Conservation (phyloP, 768 basidiomycete genomes). For the Phallus indusiatus region DNA sequence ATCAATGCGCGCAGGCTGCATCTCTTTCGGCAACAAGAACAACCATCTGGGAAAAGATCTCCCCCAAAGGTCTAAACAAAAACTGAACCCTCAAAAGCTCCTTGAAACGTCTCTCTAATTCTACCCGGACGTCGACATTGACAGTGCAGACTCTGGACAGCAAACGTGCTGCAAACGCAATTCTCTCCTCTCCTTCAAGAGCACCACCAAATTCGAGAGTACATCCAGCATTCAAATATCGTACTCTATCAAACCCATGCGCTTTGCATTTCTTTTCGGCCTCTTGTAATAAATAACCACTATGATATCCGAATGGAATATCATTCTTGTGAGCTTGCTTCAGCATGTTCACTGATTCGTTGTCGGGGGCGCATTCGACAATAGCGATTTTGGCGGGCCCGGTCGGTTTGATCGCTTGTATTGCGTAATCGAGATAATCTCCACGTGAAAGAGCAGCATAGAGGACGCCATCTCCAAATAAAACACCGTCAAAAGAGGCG, state of each 20-base stretch:
- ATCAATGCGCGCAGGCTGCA: too few species aligned
- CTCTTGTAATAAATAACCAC: background rate
- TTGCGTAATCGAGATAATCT: background rate
- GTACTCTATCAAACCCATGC: background rate
- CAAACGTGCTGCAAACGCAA: background rate
- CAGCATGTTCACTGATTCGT: background rate
- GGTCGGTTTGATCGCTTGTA: background rate
- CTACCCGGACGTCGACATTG: background rate
- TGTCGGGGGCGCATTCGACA: background rate
- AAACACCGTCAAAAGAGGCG: background rate
- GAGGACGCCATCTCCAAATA: background rate
- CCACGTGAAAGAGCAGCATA: background rate
- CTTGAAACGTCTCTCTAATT: background rate
- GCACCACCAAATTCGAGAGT: background rate
- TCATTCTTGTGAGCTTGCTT: background rate
- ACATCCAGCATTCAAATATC: background rate
- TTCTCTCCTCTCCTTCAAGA: background rate
- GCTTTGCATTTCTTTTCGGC: background rate
- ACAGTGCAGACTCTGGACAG: background rate
- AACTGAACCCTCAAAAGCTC: background rate
- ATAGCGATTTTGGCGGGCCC: background rate
- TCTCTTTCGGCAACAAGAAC: background rate
- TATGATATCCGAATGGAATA: background rate
- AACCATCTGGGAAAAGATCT: background rate
- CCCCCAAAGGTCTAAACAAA: background rate